A percentile compares a stretch with the other conserved stretches of the same genome.
Conservation (phyloP, 768 basidiomycete species). For the Termitomyces sp. region DNA sequence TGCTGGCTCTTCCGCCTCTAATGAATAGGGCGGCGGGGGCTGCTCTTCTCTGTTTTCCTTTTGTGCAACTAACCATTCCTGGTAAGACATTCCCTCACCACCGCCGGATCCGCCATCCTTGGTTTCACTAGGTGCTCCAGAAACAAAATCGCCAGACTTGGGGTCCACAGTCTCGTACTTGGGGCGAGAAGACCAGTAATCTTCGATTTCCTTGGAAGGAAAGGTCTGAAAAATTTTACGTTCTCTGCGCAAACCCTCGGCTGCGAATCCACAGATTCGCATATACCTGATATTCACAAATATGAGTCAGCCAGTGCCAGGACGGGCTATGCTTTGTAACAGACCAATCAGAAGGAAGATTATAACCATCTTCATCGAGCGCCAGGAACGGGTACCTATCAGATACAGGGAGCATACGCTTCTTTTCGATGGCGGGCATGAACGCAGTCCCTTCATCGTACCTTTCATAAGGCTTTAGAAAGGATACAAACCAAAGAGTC, state of each 20-base stretch:
- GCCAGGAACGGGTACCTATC: conserved; percentile 59
- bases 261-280: conserved; percentile 71
- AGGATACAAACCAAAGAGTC: conserved; percentile 2
- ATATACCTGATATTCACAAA: conserved; percentile 48
- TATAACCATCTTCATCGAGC: conserved; percentile 72
- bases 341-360: conserved; percentile 77
- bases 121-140: conserved; percentile 16
- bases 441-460: conserved; percentile 85
- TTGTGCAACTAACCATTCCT: conserved; percentile 43
- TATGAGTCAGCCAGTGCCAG: not conserved
- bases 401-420: conserved; percentile 54
- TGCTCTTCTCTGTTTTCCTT: conserved; percentile 41
- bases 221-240: conserved; percentile 58
- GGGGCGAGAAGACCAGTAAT: conserved; percentile 67
- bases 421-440: conserved; percentile 63
- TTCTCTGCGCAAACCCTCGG: conserved; percentile 60
- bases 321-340: conserved; percentile 14
- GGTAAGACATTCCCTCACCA: conserved; percentile 28
- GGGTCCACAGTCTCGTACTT: conserved; percentile 41
- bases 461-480: conserved; percentile 26
- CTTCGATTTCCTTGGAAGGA: conserved; percentile 65
- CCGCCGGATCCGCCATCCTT: conserved; percentile 7
- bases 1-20: conserved; percentile 35
- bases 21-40: conserved; percentile 67
- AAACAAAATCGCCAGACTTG: conserved; percentile 23